These are phyloP conservation scores for Phytophthora brassicae DNA, from an alignment of 352 stramenopile species.

Conservation along the genomic window DNA sequence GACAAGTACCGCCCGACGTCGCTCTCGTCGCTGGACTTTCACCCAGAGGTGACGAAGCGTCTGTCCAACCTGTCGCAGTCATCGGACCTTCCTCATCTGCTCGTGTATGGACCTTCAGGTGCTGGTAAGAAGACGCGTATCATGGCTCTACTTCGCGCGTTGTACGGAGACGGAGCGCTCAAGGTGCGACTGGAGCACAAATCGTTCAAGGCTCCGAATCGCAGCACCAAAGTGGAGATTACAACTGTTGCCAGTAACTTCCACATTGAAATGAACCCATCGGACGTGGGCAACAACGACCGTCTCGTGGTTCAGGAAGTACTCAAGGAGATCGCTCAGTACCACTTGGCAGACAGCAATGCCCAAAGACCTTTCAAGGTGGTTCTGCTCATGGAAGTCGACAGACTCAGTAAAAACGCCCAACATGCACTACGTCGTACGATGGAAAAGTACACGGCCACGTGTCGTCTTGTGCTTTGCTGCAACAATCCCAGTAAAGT, in stretches of 20 bases:
- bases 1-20: conserved; percentile 97
- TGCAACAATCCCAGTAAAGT: conserved; percentile 97
- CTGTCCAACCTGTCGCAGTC: conserved; percentile 74
- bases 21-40: conserved; percentile 93
- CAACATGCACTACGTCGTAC: conserved; percentile 97
- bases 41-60: conserved; percentile 92
- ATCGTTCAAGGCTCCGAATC: conserved; percentile 91
- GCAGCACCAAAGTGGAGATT: conserved; percentile 95
- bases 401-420: conserved; percentile 96
- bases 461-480: conserved; percentile 96
- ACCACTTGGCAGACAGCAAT: conserved; percentile 78
- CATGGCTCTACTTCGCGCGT: conserved; percentile 92
- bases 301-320: conserved; percentile 98
- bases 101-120: conserved; percentile 98
- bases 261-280: conserved; percentile 99
- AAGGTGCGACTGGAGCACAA: conserved; percentile 89
- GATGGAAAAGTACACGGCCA: conserved; percentile 96
- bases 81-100: conserved; percentile 94
- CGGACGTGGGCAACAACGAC: conserved; percentile 96
- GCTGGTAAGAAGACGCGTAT: conserved; percentile 99
- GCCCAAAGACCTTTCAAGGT: conserved; percentile 87
- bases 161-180: conserved; percentile 95
- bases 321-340: conserved; percentile 99
- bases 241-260: conserved; percentile 98
- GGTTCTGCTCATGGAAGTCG: conserved; percentile 97